phyloP scores from a whole-genome alignment of 164 flowering plant species.

The Pachysandra terminalis region DNA sequence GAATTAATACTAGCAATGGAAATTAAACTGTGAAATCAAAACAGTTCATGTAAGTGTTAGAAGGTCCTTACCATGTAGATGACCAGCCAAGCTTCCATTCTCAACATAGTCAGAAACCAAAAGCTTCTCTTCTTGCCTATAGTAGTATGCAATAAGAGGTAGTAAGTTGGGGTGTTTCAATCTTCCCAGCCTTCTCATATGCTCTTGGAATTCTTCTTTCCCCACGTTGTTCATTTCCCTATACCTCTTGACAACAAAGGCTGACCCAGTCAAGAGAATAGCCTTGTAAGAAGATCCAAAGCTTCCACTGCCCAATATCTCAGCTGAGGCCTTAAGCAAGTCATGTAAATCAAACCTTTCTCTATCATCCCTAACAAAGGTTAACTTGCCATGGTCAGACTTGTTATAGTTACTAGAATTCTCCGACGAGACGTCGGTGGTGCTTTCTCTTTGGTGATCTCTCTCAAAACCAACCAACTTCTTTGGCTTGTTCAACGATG shows the following conservation, averaged over 20 bases:
- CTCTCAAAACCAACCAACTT: constrained; percentile 10
- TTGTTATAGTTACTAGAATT: constrained; percentile 3
- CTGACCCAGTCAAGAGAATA: constrained; percentile 37
- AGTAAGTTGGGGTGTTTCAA: constrained; percentile 63
- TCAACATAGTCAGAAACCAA: constrained; percentile 44
- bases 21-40: neutral
- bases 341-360: constrained; percentile 64
- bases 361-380: constrained; percentile 51
- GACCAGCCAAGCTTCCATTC: constrained; percentile 67
- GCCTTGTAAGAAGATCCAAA: constrained; percentile 85
- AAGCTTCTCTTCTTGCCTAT: constrained; percentile 83
- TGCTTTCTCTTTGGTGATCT: constrained; percentile 2
- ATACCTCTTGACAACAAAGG: constrained; percentile 78
- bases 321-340: constrained; percentile 76
- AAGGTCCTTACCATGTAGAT: constrained; percentile 58
- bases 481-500: neutral
- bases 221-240: constrained; percentile 74
- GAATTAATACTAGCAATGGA: too few relatives aligned
- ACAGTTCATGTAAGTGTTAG: neutral
- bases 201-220: constrained; percentile 74
- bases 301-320: constrained; percentile 67
- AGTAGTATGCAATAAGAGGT: constrained; percentile 77
- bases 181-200: constrained; percentile 79
- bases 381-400: constrained; percentile 31
- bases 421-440: constrained; percentile 6